These are phyloP conservation scores for Ustilago trichophora DNA, from an alignment of 1,284 basidiomycete genomes.

Conservation along the genomic window DNA sequence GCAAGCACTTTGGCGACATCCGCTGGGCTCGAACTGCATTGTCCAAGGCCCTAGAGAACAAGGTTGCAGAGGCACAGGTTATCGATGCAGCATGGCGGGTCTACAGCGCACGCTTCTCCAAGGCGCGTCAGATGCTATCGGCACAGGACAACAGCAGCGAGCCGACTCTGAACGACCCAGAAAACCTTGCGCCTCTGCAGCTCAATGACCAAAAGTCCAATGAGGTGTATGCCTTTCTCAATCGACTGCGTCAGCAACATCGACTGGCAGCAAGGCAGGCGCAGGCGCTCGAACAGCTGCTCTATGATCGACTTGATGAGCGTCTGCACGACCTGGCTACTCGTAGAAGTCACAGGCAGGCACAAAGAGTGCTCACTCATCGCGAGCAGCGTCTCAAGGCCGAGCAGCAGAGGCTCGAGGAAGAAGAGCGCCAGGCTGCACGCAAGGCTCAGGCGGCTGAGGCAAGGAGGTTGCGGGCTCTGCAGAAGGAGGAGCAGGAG, in stretches of 20 bases:
- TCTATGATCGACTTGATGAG: slow-evolving; percentile 37
- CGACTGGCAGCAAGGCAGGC: slow-evolving; percentile 19
- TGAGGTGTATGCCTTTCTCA: slow-evolving; percentile 36
- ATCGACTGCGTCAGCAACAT: slow-evolving; percentile 26
- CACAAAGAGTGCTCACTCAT: slow-evolving; percentile 10
- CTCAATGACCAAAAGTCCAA: slow-evolving; percentile 13
- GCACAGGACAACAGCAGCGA: neutral
- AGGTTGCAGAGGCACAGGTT: slow-evolving; percentile 30
- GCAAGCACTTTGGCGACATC: slow-evolving; percentile 19
- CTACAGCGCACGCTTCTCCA: slow-evolving; percentile 27
- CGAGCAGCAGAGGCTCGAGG: slow-evolving; percentile 26
- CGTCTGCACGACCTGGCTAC: slow-evolving; percentile 13
- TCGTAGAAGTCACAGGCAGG: slow-evolving; percentile 4
- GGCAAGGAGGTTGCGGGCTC: slow-evolving; percentile 20
- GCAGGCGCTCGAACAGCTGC: slow-evolving; percentile 31
- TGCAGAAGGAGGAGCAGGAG: slow-evolving; percentile 27
- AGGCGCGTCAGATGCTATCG: slow-evolving; percentile 12
- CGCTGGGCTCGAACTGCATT: slow-evolving; percentile 29
- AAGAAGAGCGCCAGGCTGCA: slow-evolving; percentile 21
- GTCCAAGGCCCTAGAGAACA: slow-evolving; percentile 32
- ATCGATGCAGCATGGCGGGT: slow-evolving; percentile 37
- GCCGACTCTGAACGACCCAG: neutral
- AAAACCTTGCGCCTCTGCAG: slow-evolving; percentile 12
- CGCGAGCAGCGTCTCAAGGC: slow-evolving; percentile 13
- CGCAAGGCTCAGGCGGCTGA: slow-evolving; percentile 31